Evolutionary conservation across 192 early-diverging fungal species (phyloP).

Genomic region (Umbelopsis isabellina): DNA sequence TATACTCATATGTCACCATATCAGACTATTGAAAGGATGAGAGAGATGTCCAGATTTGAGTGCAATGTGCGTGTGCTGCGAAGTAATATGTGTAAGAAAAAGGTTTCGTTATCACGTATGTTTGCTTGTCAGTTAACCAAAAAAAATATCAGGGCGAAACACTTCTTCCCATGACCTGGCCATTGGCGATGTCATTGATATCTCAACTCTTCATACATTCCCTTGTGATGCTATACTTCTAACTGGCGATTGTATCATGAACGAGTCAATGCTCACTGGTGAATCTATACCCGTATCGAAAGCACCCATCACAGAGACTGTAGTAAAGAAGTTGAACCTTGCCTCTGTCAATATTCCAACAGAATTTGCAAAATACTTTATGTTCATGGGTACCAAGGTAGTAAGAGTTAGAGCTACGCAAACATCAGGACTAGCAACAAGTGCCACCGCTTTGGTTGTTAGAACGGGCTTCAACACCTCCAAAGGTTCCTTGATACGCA

Average conservation of each 20-base stretch:
- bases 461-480: constrained; percentile 96
- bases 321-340: constrained; percentile 67
- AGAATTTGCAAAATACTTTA: constrained; percentile 80
- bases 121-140: constrained; percentile 44
- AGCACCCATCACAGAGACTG: constrained; percentile 67
- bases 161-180: constrained; percentile 68
- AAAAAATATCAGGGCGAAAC: constrained; percentile 23
- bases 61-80: constrained; percentile 81
- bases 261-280: constrained; percentile 98
- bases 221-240: constrained; percentile 95
- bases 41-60: constrained; percentile 86
- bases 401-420: constrained; percentile 69
- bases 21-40: constrained; percentile 70
- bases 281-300: constrained; percentile 97
- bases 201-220: constrained; percentile 63
- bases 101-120: constrained; percentile 21
- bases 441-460: constrained; percentile 85
- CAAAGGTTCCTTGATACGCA: constrained; percentile 93
- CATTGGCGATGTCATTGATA: constrained; percentile 94
- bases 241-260: constrained; percentile 94
- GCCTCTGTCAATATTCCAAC: constrained; percentile 72
- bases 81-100: constrained; percentile 50
- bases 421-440: constrained; percentile 40
- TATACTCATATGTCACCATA: constrained; percentile 53
- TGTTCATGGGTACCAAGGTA: constrained; percentile 93